phyloP scores from a whole-genome alignment of 192 early-diverging fungal genomes.

The Linderina pennispora region DNA sequence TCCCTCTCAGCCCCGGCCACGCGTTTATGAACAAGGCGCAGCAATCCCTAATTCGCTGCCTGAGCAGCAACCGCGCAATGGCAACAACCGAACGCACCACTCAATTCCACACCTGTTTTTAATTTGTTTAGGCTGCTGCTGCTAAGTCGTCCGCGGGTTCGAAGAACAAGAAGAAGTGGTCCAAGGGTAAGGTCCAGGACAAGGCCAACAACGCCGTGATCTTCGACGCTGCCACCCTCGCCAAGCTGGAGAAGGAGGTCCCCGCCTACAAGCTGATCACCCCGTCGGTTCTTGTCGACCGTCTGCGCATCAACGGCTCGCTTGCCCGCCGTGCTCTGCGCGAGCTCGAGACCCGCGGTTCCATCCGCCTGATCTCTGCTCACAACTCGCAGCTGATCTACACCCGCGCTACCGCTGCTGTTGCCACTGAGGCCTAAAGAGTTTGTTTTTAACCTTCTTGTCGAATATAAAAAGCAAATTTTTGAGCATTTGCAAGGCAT shows the following conservation, averaged over 20 bases:
- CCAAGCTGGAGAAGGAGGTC: conserved; percentile 99
- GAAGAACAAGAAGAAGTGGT: conserved; percentile 92
- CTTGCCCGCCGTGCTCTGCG: conserved; percentile 92
- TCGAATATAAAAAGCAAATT: not conserved
- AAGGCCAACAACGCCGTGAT: conserved; percentile 99
- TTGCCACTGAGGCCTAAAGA: conserved; percentile 30
- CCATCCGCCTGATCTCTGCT: conserved; percentile 85
- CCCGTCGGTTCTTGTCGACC: conserved; percentile 96
- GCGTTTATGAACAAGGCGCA: no score
- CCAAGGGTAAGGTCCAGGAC: conserved; percentile 99
- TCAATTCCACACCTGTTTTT: no score
- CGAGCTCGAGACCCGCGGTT: conserved; percentile 86
- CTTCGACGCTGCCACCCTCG: conserved; percentile 96
- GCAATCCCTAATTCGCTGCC: no score
- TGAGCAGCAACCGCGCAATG: no score
- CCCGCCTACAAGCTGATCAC: conserved; percentile 99
- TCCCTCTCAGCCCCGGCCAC: no score
- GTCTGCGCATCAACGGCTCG: conserved; percentile 96
- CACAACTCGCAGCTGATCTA: conserved; percentile 93
- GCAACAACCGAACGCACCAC: no score
- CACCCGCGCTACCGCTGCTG: conserved; percentile 46
- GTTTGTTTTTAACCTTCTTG: conserved; percentile 1
- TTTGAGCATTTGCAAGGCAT: no score
- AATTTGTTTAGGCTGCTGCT: conserved; percentile 17
- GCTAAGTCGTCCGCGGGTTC: conserved; percentile 24